A percentile compares a stretch with the other conserved stretches of the same genome.
Conservation (phyloP, 2,329 filamentous ascomycete genomes). For the Helotiales sp. region DNA sequence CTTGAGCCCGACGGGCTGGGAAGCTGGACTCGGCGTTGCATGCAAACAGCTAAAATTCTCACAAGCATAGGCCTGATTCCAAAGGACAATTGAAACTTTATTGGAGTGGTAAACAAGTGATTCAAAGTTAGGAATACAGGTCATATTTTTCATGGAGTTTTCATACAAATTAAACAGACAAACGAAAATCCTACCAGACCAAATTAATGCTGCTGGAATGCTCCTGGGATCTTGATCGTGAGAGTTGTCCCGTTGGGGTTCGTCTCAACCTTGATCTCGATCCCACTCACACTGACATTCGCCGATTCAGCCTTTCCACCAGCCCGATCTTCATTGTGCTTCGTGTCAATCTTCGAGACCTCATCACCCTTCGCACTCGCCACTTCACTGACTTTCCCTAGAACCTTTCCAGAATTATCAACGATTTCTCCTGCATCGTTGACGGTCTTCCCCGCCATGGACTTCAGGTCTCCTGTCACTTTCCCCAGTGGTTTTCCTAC, state of each 20-base stretch:
- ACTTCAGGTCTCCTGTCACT: slow-evolving; percentile 10
- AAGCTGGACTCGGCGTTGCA: not conserved
- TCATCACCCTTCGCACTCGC: not conserved
- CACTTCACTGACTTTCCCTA: slow-evolving; percentile 15
- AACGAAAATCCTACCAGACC: not conserved
- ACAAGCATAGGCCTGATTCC: not conserved
- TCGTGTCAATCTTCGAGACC: not conserved
- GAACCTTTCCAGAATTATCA: slow-evolving; percentile 16
- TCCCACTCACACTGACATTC: slow-evolving; percentile 25
- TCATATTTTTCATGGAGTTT: not conserved
- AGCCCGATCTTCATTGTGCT: not conserved
- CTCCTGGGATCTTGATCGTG: slow-evolving; percentile 36
- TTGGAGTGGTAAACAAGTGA: too few species aligned
- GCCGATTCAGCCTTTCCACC: not conserved
- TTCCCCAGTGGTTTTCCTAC: slow-evolving; percentile 12
- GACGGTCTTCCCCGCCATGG: slow-evolving; percentile 18
- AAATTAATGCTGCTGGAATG: slow-evolving; percentile 25
- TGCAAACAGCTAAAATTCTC: not conserved
- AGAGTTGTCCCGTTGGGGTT: slow-evolving; percentile 37
- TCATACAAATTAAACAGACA: not conserved
- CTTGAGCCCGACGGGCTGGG: not conserved
- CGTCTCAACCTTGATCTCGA: slow-evolving; percentile 38
- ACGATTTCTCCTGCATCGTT: slow-evolving; percentile 25
- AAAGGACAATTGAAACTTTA: too few species aligned
- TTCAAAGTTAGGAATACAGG: not conserved